Percentiles rank a stretch among this genome's conserved stretches.
Evolutionary conservation across 768 basidiomycete genomes (phyloP).

Genomic region (Suillus discolor): DNA sequence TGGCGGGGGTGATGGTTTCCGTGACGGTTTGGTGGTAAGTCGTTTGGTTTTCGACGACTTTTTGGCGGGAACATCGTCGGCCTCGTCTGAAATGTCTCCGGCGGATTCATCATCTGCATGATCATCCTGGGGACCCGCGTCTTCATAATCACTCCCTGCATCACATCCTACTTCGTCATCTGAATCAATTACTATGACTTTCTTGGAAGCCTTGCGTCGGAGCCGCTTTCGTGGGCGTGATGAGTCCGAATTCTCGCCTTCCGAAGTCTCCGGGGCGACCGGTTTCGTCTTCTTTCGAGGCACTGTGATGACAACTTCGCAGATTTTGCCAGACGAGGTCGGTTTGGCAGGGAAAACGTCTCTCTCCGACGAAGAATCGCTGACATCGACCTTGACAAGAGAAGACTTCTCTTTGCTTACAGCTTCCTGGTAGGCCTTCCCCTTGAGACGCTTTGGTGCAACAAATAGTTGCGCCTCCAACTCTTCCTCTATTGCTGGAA

Average conservation of each 20-base stretch:
- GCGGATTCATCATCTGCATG: constrained; percentile 40
- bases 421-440: constrained; percentile 71
- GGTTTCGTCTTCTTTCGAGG: constrained; percentile 21
- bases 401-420: constrained; percentile 40
- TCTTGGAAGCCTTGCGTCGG: constrained; percentile 40
- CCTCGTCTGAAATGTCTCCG: constrained; percentile 31
- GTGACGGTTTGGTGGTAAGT: constrained; percentile 25
- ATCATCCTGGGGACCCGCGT: constrained; percentile 18
- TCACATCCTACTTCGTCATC: constrained; percentile 49
- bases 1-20: constrained; percentile 23
- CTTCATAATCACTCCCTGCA: constrained; percentile 33
- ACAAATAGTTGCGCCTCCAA: constrained; percentile 46
- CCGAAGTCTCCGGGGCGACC: constrained; percentile 21
- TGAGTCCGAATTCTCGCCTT: constrained; percentile 39
- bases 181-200: constrained; percentile 46
- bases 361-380: constrained; percentile 22
- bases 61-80: constrained; percentile 20
- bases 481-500: constrained; percentile 47
- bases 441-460: constrained; percentile 71
- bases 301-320: constrained; percentile 62
- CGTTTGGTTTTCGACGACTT: constrained; percentile 23
- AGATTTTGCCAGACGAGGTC: constrained; percentile 41
- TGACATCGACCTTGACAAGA: constrained; percentile 13
- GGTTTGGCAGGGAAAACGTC: constrained; percentile 30
- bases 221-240: constrained; percentile 39